phyloP scores from a whole-genome alignment of 2,329 filamentous ascomycete species.

The Cordyceps javanica region DNA sequence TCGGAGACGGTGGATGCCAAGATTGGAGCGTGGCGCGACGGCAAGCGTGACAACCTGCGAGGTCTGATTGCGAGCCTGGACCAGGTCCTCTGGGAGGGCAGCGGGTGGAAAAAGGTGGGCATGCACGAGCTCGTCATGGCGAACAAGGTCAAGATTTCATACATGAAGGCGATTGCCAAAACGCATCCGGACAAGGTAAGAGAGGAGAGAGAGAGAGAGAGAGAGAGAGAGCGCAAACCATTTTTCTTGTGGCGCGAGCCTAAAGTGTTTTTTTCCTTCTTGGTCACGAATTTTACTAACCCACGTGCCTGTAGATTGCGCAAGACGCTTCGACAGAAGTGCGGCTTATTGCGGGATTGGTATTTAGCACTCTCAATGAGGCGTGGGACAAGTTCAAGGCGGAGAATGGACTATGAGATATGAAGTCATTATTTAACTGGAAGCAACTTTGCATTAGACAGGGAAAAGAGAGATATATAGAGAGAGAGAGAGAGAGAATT shows the following conservation, averaged over 20 bases:
- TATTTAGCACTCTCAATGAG: constrained; percentile 65
- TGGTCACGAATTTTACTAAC: too few relatives aligned
- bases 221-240: too few relatives aligned
- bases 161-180: constrained; percentile 99
- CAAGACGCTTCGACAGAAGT: constrained; percentile 61
- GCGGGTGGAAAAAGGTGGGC: constrained; percentile 94
- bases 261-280: not conserved
- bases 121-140: constrained; percentile 89
- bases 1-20: constrained; percentile 78
- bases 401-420: constrained; percentile 54
- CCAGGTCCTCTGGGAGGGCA: constrained; percentile 81
- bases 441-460: constrained; percentile 8
- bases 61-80: constrained; percentile 84
- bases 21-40: constrained; percentile 76
- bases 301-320: constrained; percentile 42
- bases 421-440: constrained; percentile 8
- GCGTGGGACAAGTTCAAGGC: constrained; percentile 68
- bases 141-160: constrained; percentile 92
- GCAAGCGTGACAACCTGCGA: constrained; percentile 87
- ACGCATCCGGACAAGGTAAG: constrained; percentile 97
- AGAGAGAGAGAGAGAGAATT: too few relatives aligned
- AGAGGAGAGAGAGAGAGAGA: too few relatives aligned
- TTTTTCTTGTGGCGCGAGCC: too few relatives aligned
- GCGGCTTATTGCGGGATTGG: constrained; percentile 56
- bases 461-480: not conserved